Evolutionary conservation across 139 green algal genomes (phyloP).

Genomic region (Astrephomene gubernaculifera): DNA sequence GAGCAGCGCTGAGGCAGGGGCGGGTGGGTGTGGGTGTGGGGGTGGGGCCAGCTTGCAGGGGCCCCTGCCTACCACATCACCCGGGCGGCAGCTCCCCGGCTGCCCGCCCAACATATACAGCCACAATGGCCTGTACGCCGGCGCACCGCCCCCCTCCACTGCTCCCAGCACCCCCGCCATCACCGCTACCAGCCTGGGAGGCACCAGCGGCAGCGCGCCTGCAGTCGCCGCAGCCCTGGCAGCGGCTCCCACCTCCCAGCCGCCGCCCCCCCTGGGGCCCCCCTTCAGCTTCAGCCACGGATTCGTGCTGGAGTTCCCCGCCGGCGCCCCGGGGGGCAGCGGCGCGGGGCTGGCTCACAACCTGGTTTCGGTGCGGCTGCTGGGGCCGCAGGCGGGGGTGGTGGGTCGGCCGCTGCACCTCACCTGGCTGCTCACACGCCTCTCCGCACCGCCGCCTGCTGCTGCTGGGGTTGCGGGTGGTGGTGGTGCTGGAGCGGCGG

Average conservation of each 20-base stretch:
- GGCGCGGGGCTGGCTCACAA: constrained; percentile 24
- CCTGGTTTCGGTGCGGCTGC: constrained; percentile 36
- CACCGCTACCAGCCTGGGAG: not conserved
- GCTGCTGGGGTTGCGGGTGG: not conserved
- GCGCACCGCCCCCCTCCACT: too few relatives aligned
- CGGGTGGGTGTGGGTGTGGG: too few relatives aligned
- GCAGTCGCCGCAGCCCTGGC: too few relatives aligned
- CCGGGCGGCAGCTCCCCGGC: too few relatives aligned
- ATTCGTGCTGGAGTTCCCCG: constrained; percentile 43
- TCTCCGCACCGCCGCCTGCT: not conserved
- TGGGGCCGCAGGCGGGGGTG: constrained; percentile 15
- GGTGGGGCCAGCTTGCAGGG: not conserved
- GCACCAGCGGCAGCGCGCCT: not conserved
- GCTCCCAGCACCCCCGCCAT: too few relatives aligned
- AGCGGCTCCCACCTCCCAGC: too few relatives aligned
- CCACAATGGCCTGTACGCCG: constrained; percentile 4
- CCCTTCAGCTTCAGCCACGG: not conserved
- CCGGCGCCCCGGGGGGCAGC: constrained; percentile 1
- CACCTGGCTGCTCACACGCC: constrained; percentile 32
- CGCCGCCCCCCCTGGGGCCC: not conserved
- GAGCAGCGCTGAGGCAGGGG: too few relatives aligned
- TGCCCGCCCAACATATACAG: constrained; percentile 35
- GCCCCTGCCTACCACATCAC: too few relatives aligned
- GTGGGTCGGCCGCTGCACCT: constrained; percentile 32
- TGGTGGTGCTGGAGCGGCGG: not conserved